Percentiles rank a stretch among this genome's conserved stretches.
Conservation (phyloP, 169 alveolate species). For the Plasmodium vivax region DNA sequence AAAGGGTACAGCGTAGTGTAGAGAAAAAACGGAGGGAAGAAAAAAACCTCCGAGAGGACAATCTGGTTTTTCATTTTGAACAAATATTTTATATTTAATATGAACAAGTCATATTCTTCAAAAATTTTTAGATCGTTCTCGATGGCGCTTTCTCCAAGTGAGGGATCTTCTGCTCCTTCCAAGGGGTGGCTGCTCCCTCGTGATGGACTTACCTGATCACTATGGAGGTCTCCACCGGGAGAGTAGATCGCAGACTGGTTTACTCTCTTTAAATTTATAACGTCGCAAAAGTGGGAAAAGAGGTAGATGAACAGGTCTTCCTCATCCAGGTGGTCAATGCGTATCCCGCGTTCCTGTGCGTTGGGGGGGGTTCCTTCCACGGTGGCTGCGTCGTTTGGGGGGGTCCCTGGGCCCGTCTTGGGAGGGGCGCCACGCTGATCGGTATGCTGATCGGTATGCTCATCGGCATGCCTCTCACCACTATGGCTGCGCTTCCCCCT, state of each 20-base stretch:
- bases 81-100: constrained; percentile 46
- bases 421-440: neutral
- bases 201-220: neutral
- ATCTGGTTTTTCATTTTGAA: constrained; percentile 56
- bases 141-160: neutral
- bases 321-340: constrained; percentile 44
- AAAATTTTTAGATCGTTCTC: constrained; percentile 15
- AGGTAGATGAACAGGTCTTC: constrained; percentile 50
- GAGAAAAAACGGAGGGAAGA: constrained; percentile 46
- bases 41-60: constrained; percentile 15
- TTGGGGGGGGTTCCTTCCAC: neutral
- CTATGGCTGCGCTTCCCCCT: neutral
- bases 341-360: neutral
- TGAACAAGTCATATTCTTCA: constrained; percentile 63
- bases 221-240: neutral
- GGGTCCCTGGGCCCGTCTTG: neutral
- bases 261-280: constrained; percentile 9
- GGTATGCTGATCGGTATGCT: too few species aligned
- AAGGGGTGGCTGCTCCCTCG: neutral
- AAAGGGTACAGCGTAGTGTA: constrained; percentile 7
- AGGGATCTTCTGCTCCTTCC: neutral
- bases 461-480: neutral
- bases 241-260: neutral
- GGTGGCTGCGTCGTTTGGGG: neutral
- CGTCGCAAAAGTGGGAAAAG: constrained; percentile 46